A percentile compares a stretch with the other conserved stretches of the same genome.
These are phyloP conservation scores for Linanthus parryae DNA, from an alignment of 148 eudicot genomes.

Conservation along the genomic window DNA sequence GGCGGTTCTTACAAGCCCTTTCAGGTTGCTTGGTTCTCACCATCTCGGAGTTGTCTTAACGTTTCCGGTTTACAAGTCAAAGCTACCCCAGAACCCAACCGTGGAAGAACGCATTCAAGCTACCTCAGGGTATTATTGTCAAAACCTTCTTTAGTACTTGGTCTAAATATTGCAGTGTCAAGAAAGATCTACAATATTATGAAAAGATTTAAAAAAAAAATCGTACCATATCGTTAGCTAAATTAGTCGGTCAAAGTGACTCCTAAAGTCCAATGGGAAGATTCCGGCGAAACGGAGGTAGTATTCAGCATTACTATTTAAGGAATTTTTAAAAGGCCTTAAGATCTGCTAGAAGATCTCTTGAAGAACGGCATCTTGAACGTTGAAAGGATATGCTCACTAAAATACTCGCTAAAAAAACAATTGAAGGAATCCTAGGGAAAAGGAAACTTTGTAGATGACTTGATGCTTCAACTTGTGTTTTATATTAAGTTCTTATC, in stretches of 20 bases:
- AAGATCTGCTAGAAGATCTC: constrained; percentile 5
- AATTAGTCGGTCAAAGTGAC: too few relatives aligned
- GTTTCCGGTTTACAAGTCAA: constrained; percentile 58
- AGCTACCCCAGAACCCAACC: constrained; percentile 43
- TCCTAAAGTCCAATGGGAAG: too few relatives aligned
- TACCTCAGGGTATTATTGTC: constrained; percentile 47
- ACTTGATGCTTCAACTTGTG: background rate
- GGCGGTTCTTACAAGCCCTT: constrained; percentile 67
- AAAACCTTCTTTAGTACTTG: background rate
- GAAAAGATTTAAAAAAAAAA: too few relatives aligned
- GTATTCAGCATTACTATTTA: too few relatives aligned
- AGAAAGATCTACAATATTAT: too few relatives aligned
- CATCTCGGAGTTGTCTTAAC: constrained; percentile 77
- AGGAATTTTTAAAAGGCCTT: background rate
- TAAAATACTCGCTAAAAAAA: constrained; percentile 4
- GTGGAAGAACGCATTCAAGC: constrained; percentile 43
- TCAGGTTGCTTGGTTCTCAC: constrained; percentile 51
- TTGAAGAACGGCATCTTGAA: background rate
- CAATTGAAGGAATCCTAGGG: background rate
- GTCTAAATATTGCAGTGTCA: too few relatives aligned
- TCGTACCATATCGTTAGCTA: too few relatives aligned
- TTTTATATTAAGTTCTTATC: too few relatives aligned
- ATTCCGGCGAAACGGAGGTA: too few relatives aligned
- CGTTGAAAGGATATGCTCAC: too few relatives aligned
- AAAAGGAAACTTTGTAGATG: background rate